phyloP scores from a whole-genome alignment of 2,329 filamentous ascomycete species.

The Xylaria hypoxylon region DNA sequence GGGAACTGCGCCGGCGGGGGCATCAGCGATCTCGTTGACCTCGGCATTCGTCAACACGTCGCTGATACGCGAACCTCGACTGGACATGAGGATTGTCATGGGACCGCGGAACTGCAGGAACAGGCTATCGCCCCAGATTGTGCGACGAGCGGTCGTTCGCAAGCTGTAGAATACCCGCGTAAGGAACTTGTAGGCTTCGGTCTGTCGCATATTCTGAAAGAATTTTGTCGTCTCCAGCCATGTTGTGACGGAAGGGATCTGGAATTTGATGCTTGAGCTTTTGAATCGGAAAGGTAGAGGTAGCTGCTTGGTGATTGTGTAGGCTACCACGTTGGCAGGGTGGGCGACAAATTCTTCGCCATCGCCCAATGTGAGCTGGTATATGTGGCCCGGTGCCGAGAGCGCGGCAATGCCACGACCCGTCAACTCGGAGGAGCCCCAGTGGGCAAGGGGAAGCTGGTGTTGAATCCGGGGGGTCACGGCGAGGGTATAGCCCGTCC shows the following conservation, averaged over 20 bases:
- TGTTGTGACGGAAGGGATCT: slow-evolving; percentile 77
- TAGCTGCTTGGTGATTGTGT: slow-evolving; percentile 78
- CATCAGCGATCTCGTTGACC: slow-evolving; percentile 89
- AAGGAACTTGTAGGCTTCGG: slow-evolving; percentile 77
- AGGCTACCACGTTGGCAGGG: slow-evolving; percentile 91
- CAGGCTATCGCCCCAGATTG: slow-evolving; percentile 92
- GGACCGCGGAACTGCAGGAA: slow-evolving; percentile 93
- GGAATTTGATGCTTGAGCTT: slow-evolving; percentile 79
- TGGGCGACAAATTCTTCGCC: slow-evolving; percentile 93
- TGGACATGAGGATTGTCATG: slow-evolving; percentile 86
- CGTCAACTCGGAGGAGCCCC: slow-evolving; percentile 90
- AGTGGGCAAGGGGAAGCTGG: slow-evolving; percentile 82
- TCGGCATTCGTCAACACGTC: slow-evolving; percentile 83
- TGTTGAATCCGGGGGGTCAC: slow-evolving; percentile 81
- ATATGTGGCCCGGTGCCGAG: slow-evolving; percentile 87
- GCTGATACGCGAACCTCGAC: slow-evolving; percentile 80
- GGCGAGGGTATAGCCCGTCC: slow-evolving; percentile 89
- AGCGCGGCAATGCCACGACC: slow-evolving; percentile 89
- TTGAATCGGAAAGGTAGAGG: slow-evolving; percentile 90
- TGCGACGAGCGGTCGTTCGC: slow-evolving; percentile 80
- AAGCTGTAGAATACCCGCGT: slow-evolving; percentile 74
- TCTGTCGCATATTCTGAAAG: slow-evolving; percentile 76
- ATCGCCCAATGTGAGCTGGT: slow-evolving; percentile 81
- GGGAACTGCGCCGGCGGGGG: slow-evolving; percentile 77
- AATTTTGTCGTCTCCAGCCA: slow-evolving; percentile 79